phyloP scores from a whole-genome alignment of 768 basidiomycete genomes.

The Tulasnella sp. region DNA sequence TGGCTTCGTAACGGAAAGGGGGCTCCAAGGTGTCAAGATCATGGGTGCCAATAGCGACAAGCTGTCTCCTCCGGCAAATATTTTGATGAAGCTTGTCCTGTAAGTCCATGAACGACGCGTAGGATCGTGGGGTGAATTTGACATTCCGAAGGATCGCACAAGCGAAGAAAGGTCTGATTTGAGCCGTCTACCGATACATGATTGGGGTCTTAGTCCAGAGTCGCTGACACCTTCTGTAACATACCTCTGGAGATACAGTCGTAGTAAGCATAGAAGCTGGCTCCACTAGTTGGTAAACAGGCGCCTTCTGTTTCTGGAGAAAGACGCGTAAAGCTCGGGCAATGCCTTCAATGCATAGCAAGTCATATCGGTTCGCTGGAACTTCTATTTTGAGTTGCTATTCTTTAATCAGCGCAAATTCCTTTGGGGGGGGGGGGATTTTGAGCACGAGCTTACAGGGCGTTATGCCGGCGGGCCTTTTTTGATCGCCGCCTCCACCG shows the following conservation, averaged over 20 bases:
- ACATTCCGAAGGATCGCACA: conserved; percentile 87
- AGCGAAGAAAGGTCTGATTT: conserved; percentile 86
- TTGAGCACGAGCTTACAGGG: conserved; percentile 51
- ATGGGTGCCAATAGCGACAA: conserved; percentile 96
- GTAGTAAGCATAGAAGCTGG: conserved; percentile 68
- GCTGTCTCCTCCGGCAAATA: conserved; percentile 79
- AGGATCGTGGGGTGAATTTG: conserved; percentile 81
- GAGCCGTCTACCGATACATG: conserved; percentile 53
- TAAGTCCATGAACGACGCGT: conserved; percentile 97
- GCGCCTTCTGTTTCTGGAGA: conserved; percentile 63
- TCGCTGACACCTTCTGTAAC: not conserved
- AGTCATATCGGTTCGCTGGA: conserved; percentile 98
- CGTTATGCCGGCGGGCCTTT: conserved; percentile 81
- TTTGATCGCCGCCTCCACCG: conserved; percentile 75
- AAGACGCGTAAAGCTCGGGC: conserved; percentile 81
- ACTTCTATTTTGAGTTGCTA: conserved; percentile 99
- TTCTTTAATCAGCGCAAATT: conserved; percentile 10
- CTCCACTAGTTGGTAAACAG: conserved; percentile 68
- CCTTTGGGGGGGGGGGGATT: not conserved
- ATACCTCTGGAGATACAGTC: conserved; percentile 67
- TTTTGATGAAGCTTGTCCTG: conserved; percentile 99
- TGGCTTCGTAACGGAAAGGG: conserved; percentile 85
- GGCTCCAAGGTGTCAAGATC: conserved; percentile 85
- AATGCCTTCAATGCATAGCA: conserved; percentile 96
- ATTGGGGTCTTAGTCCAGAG: not conserved